Evolutionary conservation across 176 grass and related monocot genomes (phyloP), one percentile per base, ranked within the genome.

Genomic region (Themeda triandra): DNA sequence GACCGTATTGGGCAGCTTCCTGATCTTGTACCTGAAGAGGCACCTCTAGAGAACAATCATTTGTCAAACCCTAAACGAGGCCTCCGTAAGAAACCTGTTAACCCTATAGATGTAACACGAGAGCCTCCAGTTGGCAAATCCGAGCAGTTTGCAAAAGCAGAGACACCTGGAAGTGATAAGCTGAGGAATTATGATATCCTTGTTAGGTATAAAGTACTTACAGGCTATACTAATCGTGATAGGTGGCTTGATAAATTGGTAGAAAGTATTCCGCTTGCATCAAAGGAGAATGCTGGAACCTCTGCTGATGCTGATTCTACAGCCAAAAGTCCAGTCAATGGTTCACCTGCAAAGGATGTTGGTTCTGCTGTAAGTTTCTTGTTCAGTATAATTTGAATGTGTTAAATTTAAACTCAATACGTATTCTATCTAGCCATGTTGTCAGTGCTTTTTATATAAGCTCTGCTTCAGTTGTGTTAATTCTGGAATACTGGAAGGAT

Each of bases 241-340:
- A 96, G 49, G 84, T 94, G 93, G 89, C 86, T 96, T 58, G 96
- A 94, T 86, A 99, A 96, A 80, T 85, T 99, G 83, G 46, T 99
- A 71, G 93, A 94, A 45, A 87, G 81, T 74, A 81, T 94, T 76
- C 85, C 85, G 78, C 66, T 86, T 6, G 72, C 75, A 74, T 88
- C 86, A 63, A 98, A 82, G 68, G 96, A 92, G 77, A 80, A 63
- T 86, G 78, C 65, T 63, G 58, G 81, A 59, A 60, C 79, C 77
- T 89, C 86, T 45, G 84, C 81, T 71, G 73, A 72, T 45, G 42
- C 67, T 54, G 76, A 36, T 44, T 42, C 31, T 78, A 58, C 65
- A 17, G 25, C 32, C 37, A 92, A 73, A 85, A 76, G 73, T 78
- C 53, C 79, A 72, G 71, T 58, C 63, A 86, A 75, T 39, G 40